phyloP scores from a whole-genome alignment of 23 red algal species.

The Agarophyton chilense region DNA sequence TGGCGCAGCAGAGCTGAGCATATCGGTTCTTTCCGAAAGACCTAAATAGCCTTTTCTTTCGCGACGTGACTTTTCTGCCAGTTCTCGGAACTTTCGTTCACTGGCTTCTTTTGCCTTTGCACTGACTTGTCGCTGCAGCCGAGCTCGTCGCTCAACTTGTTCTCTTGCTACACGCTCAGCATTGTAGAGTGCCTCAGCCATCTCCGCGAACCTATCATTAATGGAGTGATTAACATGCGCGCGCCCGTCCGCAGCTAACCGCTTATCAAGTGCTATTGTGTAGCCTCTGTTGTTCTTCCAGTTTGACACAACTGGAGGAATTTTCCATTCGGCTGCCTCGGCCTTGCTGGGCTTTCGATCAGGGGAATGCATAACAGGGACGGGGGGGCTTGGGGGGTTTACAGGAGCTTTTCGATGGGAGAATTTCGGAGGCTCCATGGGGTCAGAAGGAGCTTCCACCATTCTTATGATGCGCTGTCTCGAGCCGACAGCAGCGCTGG shows the following conservation, averaged over 20 bases:
- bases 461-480: constrained; percentile 75
- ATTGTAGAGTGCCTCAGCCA: constrained; percentile 81
- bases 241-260: constrained; percentile 79
- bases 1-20: not conserved
- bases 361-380: constrained; percentile 89
- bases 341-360: constrained; percentile 72
- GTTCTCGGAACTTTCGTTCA: constrained; percentile 80
- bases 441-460: constrained; percentile 73
- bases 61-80: constrained; percentile 74
- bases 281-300: constrained; percentile 98
- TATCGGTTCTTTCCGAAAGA: constrained; percentile 41
- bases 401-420: constrained; percentile 76
- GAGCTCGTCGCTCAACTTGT: constrained; percentile 77
- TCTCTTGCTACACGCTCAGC: constrained; percentile 82
- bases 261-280: constrained; percentile 90
- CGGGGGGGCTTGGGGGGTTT: constrained; percentile 79
- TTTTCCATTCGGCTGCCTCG: constrained; percentile 76
- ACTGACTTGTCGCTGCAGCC: constrained; percentile 55
- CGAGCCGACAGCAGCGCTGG: constrained; percentile 1
- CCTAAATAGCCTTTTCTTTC: constrained; percentile 66
- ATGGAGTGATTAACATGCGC: constrained; percentile 54
- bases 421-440: constrained; percentile 79
- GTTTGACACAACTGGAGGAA: constrained; percentile 85
- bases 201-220: constrained; percentile 76
- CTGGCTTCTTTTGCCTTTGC: constrained; percentile 53